phyloP scores from a whole-genome alignment of 2,329 filamentous ascomycete genomes.

The Knufia petricola region DNA sequence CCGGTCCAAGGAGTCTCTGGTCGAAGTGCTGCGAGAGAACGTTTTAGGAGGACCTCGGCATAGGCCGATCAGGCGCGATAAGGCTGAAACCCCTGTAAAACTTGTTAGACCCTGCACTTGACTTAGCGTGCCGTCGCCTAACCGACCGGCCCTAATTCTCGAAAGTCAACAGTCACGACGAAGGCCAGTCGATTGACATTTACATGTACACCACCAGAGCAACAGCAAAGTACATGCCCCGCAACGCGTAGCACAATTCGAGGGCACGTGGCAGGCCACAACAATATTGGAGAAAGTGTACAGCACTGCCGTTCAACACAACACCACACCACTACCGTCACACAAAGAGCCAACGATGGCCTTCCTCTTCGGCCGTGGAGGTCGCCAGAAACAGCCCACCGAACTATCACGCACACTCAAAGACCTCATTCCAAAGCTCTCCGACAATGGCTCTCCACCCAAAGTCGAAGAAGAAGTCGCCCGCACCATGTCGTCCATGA shows the following conservation, averaged over 20 bases:
- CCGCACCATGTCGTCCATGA: slow-evolving; percentile 81
- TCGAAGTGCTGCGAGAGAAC: slow-evolving; percentile 7
- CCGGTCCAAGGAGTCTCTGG: too few relatives aligned
- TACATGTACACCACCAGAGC: too few relatives aligned
- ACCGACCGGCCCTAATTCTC: not conserved
- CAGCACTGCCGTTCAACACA: not conserved
- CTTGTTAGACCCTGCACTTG: too few relatives aligned
- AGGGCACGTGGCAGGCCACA: too few relatives aligned
- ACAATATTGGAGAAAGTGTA: too few relatives aligned
- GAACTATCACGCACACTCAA: slow-evolving; percentile 56
- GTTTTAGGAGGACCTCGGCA: not conserved
- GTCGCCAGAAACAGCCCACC: slow-evolving; percentile 50
- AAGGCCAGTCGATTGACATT: too few relatives aligned
- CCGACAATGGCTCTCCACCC: slow-evolving; percentile 45
- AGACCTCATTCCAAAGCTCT: slow-evolving; percentile 52
- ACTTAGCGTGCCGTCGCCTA: slow-evolving; percentile 2
- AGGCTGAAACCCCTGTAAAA: slow-evolving; percentile 3
- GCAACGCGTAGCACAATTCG: too few relatives aligned
- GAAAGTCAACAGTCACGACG: slow-evolving; percentile 5
- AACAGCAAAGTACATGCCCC: too few relatives aligned
- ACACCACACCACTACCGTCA: not conserved
- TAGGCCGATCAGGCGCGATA: not conserved
- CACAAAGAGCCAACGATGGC: slow-evolving; percentile 44
- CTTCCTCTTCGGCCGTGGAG: slow-evolving; percentile 55
- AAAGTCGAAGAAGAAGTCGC: slow-evolving; percentile 44